Conservation (phyloP, 2,329 filamentous ascomycete genomes). For the Colletotrichum sp. region DNA sequence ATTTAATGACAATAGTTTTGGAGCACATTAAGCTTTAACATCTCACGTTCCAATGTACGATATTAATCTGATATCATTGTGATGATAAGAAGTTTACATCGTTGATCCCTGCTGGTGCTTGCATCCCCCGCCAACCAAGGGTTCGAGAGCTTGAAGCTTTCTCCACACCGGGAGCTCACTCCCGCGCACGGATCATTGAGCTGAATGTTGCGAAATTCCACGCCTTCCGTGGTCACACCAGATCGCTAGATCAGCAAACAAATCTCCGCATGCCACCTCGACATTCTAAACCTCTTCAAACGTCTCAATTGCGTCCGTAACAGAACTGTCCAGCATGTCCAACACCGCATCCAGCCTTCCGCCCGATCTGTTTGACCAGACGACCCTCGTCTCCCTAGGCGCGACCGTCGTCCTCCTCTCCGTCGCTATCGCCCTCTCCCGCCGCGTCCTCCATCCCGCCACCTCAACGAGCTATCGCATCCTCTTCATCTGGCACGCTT, state of each 20-base stretch:
- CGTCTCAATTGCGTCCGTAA: neutral
- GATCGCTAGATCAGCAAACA: neutral
- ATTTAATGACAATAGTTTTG: too few relatives aligned
- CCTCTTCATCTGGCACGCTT: constrained; percentile 94
- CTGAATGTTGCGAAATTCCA: neutral
- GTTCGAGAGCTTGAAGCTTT: neutral
- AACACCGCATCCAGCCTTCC: constrained; percentile 39
- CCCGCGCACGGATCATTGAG: neutral
- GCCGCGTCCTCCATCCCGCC: constrained; percentile 49
- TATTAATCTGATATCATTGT: neutral
- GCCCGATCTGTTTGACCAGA: constrained; percentile 63
- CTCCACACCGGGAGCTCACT: neutral
- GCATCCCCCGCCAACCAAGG: neutral
- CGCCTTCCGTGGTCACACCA: neutral
- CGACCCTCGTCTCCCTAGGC: constrained; percentile 63
- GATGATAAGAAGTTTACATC: neutral
- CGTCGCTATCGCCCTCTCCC: constrained; percentile 55
- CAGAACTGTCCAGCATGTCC: constrained; percentile 22
- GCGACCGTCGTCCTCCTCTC: constrained; percentile 58
- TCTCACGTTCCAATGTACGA: too few relatives aligned
- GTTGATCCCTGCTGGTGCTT: too few relatives aligned
- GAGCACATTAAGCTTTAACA: too few relatives aligned
- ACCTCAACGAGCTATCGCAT: constrained; percentile 67
- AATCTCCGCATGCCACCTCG: neutral
- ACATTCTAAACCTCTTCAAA: neutral